A percentile compares a stretch with the other conserved stretches of the same genome.
phyloP scores from a whole-genome alignment of 192 early-diverging fungal species.

The Coemansia sp. region DNA sequence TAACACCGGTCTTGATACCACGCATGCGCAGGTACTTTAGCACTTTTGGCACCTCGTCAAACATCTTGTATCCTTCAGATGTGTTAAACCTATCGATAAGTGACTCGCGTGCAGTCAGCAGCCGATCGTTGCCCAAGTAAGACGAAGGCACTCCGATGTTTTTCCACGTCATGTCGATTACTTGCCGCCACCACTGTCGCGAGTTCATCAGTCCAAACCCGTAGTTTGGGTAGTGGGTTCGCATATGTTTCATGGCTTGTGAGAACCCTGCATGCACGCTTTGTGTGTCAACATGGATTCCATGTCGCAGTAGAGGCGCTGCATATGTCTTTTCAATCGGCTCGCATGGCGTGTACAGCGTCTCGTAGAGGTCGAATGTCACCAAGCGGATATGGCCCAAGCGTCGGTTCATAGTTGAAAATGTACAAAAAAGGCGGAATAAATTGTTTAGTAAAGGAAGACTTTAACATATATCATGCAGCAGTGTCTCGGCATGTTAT shows the following conservation, averaged over 20 bases:
- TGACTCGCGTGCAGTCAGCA: slow-evolving; percentile 14
- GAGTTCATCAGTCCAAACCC: slow-evolving; percentile 51
- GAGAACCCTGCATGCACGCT: slow-evolving; percentile 36
- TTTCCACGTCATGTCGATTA: slow-evolving; percentile 55
- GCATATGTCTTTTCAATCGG: slow-evolving; percentile 31
- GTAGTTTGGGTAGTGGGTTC: slow-evolving; percentile 56
- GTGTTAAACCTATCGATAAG: slow-evolving; percentile 56
- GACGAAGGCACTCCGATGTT: slow-evolving; percentile 22
- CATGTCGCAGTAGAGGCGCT: slow-evolving; percentile 37
- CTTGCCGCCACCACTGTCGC: slow-evolving; percentile 59
- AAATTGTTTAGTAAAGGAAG: no score
- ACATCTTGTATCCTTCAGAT: slow-evolving; percentile 57
- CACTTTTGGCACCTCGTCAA: slow-evolving; percentile 52
- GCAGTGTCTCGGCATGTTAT: no score
- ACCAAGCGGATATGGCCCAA: slow-evolving; percentile 53
- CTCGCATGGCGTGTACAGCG: slow-evolving; percentile 58
- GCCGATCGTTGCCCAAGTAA: background rate
- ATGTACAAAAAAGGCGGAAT: background rate
- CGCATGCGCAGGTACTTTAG: slow-evolving; percentile 50
- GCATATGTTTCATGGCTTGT: slow-evolving; percentile 44
- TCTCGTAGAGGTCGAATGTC: slow-evolving; percentile 67
- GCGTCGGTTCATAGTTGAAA: slow-evolving; percentile 8
- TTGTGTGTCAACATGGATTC: slow-evolving; percentile 39
- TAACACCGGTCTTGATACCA: slow-evolving; percentile 57
- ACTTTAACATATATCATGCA: no score